Percentiles rank a stretch among this genome's conserved stretches.
Conservation (phyloP, 768 basidiomycete species). For the Hemileccinum rubropunctum region DNA sequence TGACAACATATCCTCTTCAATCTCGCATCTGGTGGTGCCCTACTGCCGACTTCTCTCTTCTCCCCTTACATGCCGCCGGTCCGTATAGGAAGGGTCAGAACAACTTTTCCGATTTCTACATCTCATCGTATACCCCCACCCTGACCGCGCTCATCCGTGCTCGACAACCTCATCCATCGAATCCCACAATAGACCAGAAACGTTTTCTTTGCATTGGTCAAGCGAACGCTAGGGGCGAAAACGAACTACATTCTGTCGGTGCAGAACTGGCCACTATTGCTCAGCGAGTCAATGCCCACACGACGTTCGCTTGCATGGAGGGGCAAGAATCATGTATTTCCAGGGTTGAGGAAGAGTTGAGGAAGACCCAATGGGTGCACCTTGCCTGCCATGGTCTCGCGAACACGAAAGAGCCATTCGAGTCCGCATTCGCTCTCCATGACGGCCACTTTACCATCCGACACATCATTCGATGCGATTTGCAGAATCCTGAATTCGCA, state of each 20-base stretch:
- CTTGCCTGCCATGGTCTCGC: too few relatives aligned
- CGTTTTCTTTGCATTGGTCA: slow-evolving; percentile 2
- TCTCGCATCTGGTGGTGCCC: too few relatives aligned
- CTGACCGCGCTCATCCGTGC: slow-evolving; percentile 10
- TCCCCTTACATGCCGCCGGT: too few relatives aligned
- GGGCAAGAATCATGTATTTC: too few relatives aligned
- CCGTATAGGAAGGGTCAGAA: too few relatives aligned
- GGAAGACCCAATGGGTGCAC: too few relatives aligned
- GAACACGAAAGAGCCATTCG: too few relatives aligned
- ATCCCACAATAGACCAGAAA: neutral
- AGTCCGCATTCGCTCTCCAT: too few relatives aligned
- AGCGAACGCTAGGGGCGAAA: neutral
- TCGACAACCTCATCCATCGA: neutral
- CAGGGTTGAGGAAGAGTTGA: too few relatives aligned
- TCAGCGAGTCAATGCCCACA: neutral
- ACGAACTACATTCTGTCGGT: neutral
- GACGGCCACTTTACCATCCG: slow-evolving; percentile 8
- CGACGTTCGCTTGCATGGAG: neutral
- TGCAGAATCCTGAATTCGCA: neutral
- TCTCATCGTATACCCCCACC: slow-evolving; percentile 17
- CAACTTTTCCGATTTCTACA: too few relatives aligned
- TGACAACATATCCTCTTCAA: too few relatives aligned
- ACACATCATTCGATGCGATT: neutral
- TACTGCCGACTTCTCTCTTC: too few relatives aligned
- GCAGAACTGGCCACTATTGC: neutral